Evolutionary conservation across 2,329 filamentous ascomycete genomes (phyloP).

Genomic region (Ophioceras dolichostomum): DNA sequence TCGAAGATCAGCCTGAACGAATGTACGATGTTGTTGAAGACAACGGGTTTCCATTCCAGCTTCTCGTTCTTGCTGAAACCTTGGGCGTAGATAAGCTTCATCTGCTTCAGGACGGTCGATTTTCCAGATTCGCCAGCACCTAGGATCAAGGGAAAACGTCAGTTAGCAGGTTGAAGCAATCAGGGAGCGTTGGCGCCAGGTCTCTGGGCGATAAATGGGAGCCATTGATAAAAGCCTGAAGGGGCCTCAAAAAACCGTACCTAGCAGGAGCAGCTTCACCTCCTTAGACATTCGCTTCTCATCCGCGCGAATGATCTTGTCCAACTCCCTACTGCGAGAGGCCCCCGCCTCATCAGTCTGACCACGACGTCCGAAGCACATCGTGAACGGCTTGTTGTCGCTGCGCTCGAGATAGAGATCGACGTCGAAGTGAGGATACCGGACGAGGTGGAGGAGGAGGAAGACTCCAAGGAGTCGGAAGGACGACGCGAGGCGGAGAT

Average conservation of each 20-base stretch:
- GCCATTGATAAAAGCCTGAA: too few species aligned
- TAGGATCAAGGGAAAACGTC: conserved; percentile 22
- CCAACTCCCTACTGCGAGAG: conserved; percentile 62
- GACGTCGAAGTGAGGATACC: too few species aligned
- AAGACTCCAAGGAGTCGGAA: too few species aligned
- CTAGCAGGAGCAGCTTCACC: conserved; percentile 86
- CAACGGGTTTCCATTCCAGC: conserved; percentile 87
- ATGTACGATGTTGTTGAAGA: conserved; percentile 89
- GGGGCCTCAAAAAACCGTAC: conserved; percentile 35
- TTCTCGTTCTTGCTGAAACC: conserved; percentile 85
- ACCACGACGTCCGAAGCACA: conserved; percentile 53
- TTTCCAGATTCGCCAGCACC: conserved; percentile 93
- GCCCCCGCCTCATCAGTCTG: conserved; percentile 34
- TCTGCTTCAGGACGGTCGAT: conserved; percentile 95
- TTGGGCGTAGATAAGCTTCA: conserved; percentile 93
- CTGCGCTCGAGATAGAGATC: too few species aligned
- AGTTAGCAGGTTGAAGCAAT: conserved; percentile 4
- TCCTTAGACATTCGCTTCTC: conserved; percentile 78
- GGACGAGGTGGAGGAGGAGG: too few species aligned
- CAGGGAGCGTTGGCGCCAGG: too few species aligned
- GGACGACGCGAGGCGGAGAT: too few species aligned
- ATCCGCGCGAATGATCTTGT: conserved; percentile 73
- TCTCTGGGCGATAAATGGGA: too few species aligned
- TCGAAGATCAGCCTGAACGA: conserved; percentile 84
- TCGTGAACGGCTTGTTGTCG: too few species aligned